These are phyloP conservation scores for Symbiodinium pilosum DNA, from an alignment of 73 alveolate genomes.

Conservation along the genomic window DNA sequence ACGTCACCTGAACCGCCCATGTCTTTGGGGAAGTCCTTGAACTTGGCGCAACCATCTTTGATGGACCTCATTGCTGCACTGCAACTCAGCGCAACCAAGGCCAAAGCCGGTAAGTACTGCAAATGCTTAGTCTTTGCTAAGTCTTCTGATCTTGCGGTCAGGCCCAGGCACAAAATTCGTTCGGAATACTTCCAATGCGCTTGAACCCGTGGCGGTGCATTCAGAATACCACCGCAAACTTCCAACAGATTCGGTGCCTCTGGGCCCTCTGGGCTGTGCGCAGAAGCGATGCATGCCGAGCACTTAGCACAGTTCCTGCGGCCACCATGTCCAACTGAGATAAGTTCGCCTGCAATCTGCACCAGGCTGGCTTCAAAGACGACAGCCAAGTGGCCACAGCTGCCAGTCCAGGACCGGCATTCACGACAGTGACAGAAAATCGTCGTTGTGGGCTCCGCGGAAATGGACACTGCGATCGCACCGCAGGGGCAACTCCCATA, in stretches of 20 bases:
- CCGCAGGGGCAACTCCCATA: not conserved
- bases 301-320: not conserved
- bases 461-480: not conserved
- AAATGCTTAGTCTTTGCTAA: too few species aligned
- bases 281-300: not conserved
- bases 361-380: not conserved
- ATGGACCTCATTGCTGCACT: conserved; percentile 6
- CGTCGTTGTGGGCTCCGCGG: not conserved
- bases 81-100: too few species aligned
- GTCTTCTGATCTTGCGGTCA: not conserved
- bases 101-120: too few species aligned
- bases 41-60: not conserved
- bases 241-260: not conserved
- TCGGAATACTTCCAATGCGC: not conserved
- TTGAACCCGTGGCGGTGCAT: not conserved
- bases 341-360: not conserved
- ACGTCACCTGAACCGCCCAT: not conserved
- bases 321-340: not conserved
- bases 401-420: not conserved
- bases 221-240: not conserved
- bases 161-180: not conserved
- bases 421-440: not conserved
- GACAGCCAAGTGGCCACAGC: not conserved
- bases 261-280: not conserved
- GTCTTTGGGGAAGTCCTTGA: not conserved